Evolutionary conservation across 805 yeast species (phyloP).

Genomic region (Barnettozyma siamensis): DNA sequence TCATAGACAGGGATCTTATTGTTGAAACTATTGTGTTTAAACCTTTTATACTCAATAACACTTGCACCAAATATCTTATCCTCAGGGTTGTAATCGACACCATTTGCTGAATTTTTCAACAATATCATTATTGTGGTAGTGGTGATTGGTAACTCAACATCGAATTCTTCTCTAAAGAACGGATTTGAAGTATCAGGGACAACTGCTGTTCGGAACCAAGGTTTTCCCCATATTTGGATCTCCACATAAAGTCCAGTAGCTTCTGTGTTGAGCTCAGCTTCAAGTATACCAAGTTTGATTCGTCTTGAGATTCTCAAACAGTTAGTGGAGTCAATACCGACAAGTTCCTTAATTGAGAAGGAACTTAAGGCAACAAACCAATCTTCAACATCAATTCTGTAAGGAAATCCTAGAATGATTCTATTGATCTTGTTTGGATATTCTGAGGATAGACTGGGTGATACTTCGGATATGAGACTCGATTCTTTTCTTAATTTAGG

Average conservation of each 20-base stretch:
- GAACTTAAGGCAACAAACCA: constrained; percentile 68
- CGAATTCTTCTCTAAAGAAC: constrained; percentile 80
- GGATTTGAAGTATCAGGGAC: constrained; percentile 48
- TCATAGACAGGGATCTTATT: constrained; percentile 38
- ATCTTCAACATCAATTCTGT: constrained; percentile 66
- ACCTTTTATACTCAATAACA: constrained; percentile 9
- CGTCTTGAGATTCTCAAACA: constrained; percentile 47
- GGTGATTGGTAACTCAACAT: constrained; percentile 48
- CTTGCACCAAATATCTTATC: constrained; percentile 32
- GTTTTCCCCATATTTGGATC: constrained; percentile 61
- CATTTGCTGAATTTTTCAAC: constrained; percentile 30
- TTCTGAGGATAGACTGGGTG: constrained; percentile 27
- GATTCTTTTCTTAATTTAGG: constrained; percentile 41
- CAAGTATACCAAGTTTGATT: constrained; percentile 53
- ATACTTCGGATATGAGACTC: constrained; percentile 1
- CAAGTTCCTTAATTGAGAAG: constrained; percentile 53
- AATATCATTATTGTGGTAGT: constrained; percentile 47
- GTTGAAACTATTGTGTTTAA: constrained; percentile 11
- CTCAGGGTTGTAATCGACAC: constrained; percentile 14
- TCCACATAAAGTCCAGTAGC: constrained; percentile 52
- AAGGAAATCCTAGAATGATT: constrained; percentile 55
- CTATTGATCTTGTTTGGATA: constrained; percentile 24
- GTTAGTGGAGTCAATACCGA: constrained; percentile 27
- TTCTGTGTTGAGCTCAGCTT: constrained; percentile 43
- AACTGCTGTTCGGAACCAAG: constrained; percentile 74